A percentile compares a stretch with the other conserved stretches of the same genome.
Evolutionary conservation across 208 protist species (phyloP).

Genomic region (Trypanosoma cruzi): DNA sequence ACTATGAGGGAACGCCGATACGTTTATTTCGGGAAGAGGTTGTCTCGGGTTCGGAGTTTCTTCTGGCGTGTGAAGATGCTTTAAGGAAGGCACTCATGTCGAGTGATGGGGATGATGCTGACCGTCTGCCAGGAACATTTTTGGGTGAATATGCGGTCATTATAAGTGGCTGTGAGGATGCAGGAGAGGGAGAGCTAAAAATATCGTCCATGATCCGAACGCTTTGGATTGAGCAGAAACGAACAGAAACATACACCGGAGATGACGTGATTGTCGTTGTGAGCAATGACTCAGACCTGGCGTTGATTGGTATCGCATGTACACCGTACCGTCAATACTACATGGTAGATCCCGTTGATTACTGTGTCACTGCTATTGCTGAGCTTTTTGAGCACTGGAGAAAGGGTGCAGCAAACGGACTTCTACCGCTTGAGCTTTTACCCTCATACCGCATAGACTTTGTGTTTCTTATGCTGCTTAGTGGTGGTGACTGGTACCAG

Average conservation of each 20-base stretch:
- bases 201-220: conserved; percentile 56
- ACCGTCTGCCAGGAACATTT: background rate
- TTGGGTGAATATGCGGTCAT: conserved; percentile 8
- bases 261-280: conserved; percentile 71
- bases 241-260: conserved; percentile 36
- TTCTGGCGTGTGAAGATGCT: conserved; percentile 66
- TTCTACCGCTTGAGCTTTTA: conserved; percentile 45
- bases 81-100: conserved; percentile 32
- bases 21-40: conserved; percentile 65
- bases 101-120: conserved; percentile 1
- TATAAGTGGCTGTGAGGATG: conserved; percentile 49
- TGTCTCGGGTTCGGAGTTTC: conserved; percentile 67
- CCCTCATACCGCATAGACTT: conserved; percentile 86
- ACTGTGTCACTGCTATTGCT: conserved; percentile 45
- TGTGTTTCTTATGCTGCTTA: conserved; percentile 76
- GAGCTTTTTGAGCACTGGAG: conserved; percentile 78
- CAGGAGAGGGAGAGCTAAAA: conserved; percentile 88
- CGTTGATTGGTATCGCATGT: conserved; percentile 64
- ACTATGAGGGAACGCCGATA: conserved; percentile 42
- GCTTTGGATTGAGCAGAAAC: conserved; percentile 34
- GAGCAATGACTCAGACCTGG: conserved; percentile 86
- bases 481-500: conserved; percentile 80
- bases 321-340: conserved; percentile 59
- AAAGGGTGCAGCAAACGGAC: conserved; percentile 43
- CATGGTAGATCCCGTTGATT: conserved; percentile 58